Evolutionary conservation across 495 filamentous ascomycete genomes (phyloP), one percentile per base, ranked within the genome.

Genomic region (Viridothelium virens): DNA sequence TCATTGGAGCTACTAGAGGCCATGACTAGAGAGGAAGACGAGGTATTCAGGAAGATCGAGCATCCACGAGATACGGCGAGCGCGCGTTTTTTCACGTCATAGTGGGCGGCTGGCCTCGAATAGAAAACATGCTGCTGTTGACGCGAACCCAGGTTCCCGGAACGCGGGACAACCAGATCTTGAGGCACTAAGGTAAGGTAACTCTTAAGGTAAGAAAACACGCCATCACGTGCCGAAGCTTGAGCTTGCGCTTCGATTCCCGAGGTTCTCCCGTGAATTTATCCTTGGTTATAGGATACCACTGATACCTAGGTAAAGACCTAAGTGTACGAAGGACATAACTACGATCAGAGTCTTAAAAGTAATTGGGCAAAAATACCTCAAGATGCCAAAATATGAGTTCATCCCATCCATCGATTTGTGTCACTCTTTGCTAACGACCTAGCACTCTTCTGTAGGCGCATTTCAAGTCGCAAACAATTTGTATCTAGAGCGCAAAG

Each of bases 311-410:
- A 25, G 25, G 25, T 25, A 25, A 25, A 25, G 25, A 25, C 25
- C 25, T 25, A 25, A 25, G 25, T 25, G 25, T 25, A 25, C 25
- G 25, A 25, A 25, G 25, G 25, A 25, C 25, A 25, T 25, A 25
- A 25, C 25, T 25, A 25, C 25, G 25, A 25, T 25, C 25, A 25
- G 25, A 25, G 25, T 25, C 25, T 25, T 25, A 25, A 25, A 25
- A 25, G 25, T 25, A 25, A 25, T 25, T 25, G 25, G 25, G 25
- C 9, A n/a, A 25, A 33, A 31, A 16, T 12, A 37, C 44, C 38
- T 41, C 77, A 87, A 82, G 50, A 91, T 91, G 88, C 88, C 88
- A 56, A 90, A 90, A 89, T 91, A 89, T 90, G 86, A 85, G 87
- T 87, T 16, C 38, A 39, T 61, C 64, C 70, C 56, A 37, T 65